Percentiles rank a stretch among this genome's conserved stretches.
Conservation (phyloP, 805 yeast species). For the Zygoascus tannicola region DNA sequence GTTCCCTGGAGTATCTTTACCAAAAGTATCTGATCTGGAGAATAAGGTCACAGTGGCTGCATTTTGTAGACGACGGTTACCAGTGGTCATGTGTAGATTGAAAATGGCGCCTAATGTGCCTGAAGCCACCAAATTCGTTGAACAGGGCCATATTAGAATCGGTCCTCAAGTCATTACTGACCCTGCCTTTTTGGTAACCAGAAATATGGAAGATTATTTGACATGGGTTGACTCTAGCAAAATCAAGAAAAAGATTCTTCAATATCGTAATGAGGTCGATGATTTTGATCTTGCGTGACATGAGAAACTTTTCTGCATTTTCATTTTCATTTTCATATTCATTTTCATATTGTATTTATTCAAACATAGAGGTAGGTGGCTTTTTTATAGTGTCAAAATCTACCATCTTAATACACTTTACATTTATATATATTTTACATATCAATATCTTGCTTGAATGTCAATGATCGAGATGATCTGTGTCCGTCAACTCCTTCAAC, state of each 20-base stretch:
- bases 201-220: constrained; percentile 90
- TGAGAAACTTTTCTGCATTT: no score
- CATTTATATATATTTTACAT: no score
- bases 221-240: constrained; percentile 98
- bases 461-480: constrained; percentile 51
- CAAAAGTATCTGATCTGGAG: constrained; percentile 86
- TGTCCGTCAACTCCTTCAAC: constrained; percentile 50
- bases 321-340: background rate
- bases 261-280: constrained; percentile 64
- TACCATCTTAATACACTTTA: no score
- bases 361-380: background rate
- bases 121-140: constrained; percentile 86
- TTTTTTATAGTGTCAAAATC: background rate
- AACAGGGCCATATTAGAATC: constrained; percentile 95
- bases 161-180: constrained; percentile 95
- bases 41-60: constrained; percentile 89
- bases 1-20: constrained; percentile 46
- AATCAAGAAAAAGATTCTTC: constrained; percentile 81
- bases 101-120: constrained; percentile 85
- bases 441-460: constrained; percentile 54
- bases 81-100: constrained; percentile 87
- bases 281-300: constrained; percentile 46
- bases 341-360: no score
- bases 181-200: constrained; percentile 87
- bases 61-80: constrained; percentile 81